A percentile compares a stretch with the other conserved stretches of the same genome.
Evolutionary conservation across 2,329 filamentous ascomycete genomes (phyloP).

Genomic region (Pestalotiopsis sp.): DNA sequence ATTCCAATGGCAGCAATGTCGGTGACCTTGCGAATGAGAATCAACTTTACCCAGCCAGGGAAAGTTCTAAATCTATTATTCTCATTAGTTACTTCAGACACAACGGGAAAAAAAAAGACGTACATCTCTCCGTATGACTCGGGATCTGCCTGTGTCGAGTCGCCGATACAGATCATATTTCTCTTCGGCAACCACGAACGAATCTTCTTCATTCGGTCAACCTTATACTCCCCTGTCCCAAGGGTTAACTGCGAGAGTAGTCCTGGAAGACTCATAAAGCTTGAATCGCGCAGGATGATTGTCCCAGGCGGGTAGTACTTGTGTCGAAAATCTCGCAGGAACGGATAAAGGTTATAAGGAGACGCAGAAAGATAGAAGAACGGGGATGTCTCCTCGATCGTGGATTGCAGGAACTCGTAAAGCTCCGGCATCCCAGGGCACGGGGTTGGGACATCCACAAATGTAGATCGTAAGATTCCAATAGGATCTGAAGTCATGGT

Average conservation of each 20-base stretch:
- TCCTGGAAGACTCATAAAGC: constrained; percentile 82
- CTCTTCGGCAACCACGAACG: constrained; percentile 76
- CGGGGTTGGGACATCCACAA: constrained; percentile 72
- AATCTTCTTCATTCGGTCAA: constrained; percentile 76
- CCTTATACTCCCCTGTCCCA: constrained; percentile 85
- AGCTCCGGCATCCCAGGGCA: constrained; percentile 83
- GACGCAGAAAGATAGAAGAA: constrained; percentile 96
- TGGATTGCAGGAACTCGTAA: constrained; percentile 65
- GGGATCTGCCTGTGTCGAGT: constrained; percentile 89
- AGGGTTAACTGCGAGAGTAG: constrained; percentile 78
- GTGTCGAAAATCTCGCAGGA: constrained; percentile 75
- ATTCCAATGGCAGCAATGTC: constrained; percentile 72
- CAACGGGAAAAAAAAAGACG: constrained; percentile 8
- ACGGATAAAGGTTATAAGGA: constrained; percentile 91
- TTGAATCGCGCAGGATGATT: constrained; percentile 81
- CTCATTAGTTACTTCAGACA: background rate
- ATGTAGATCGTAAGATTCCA: constrained; percentile 82
- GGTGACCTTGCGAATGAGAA: constrained; percentile 83
- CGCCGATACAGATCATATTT: constrained; percentile 82
- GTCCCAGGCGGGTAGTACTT: constrained; percentile 72
- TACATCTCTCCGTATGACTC: constrained; percentile 86
- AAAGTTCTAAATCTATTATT: constrained; percentile 57
- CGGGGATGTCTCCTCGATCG: constrained; percentile 60
- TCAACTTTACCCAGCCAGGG: constrained; percentile 77
- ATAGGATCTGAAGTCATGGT: constrained; percentile 80